phyloP scores from a whole-genome alignment of 768 basidiomycete genomes.

The Pleurotus djamor region DNA sequence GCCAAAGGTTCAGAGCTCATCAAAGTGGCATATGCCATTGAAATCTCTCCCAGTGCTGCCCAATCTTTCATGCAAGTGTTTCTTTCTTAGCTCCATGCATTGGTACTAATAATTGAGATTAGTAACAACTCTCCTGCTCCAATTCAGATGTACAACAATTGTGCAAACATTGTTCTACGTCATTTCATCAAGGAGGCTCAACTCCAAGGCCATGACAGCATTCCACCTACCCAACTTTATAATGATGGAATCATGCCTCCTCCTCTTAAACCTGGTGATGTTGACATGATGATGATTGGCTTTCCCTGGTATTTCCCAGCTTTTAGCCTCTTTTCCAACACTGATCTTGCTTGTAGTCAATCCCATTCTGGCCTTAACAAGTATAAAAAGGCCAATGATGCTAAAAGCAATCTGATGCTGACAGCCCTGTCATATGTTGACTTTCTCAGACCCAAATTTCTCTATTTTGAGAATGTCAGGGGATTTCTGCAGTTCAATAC shows the following conservation, averaged over 20 bases:
- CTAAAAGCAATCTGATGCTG: conserved; percentile 67
- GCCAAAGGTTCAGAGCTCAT: conserved; percentile 50
- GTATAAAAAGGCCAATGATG: conserved; percentile 64
- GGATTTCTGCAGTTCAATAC: conserved; percentile 46
- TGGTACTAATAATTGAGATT: too few relatives aligned
- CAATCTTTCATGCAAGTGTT: conserved; percentile 53
- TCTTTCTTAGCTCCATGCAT: too few relatives aligned
- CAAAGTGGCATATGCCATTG: conserved; percentile 62
- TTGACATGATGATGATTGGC: conserved; percentile 65
- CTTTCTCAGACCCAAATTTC: conserved; percentile 35
- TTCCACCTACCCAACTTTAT: conserved; percentile 36
- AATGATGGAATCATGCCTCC: conserved; percentile 38
- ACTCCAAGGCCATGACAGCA: conserved; percentile 35
- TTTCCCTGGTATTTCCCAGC: conserved; percentile 62
- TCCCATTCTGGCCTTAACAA: conserved; percentile 73
- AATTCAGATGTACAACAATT: conserved; percentile 64
- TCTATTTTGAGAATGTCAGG: conserved; percentile 53
- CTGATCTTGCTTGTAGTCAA: conserved; percentile 45
- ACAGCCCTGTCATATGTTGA: conserved; percentile 56
- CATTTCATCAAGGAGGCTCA: conserved; percentile 52
- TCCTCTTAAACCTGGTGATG: conserved; percentile 48
- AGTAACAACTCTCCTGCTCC: too few relatives aligned
- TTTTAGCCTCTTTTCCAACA: neutral
- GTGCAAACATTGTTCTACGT: conserved; percentile 60
- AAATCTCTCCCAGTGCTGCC: conserved; percentile 76